Conservation (phyloP, 1,284 basidiomycete genomes). For the Malassezia pachydermatis region DNA sequence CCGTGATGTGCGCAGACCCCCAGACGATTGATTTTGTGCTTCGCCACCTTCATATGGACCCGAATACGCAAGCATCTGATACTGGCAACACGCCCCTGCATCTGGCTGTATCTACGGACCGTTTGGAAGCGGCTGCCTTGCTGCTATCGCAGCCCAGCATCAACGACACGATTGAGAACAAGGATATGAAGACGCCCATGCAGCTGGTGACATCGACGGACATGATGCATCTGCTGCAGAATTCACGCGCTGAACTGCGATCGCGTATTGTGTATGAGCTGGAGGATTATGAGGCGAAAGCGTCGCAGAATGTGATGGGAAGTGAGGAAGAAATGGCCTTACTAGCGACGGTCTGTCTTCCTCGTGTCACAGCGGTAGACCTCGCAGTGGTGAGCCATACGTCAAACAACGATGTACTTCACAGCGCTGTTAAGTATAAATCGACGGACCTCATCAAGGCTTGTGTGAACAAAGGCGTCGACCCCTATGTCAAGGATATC, state of each 20-base stretch:
- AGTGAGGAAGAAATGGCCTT: slow-evolving; percentile 62
- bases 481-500: slow-evolving; percentile 77
- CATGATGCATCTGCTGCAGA: slow-evolving; percentile 64
- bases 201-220: slow-evolving; percentile 60
- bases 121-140: slow-evolving; percentile 59
- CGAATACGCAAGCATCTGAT: slow-evolving; percentile 39
- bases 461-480: slow-evolving; percentile 71
- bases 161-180: slow-evolving; percentile 69
- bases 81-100: slow-evolving; percentile 70
- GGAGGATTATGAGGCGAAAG: slow-evolving; percentile 42
- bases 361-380: slow-evolving; percentile 31
- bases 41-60: slow-evolving; percentile 56
- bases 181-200: slow-evolving; percentile 60
- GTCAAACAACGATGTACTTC: slow-evolving; percentile 64
- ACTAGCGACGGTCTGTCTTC: slow-evolving; percentile 25
- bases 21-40: slow-evolving; percentile 57
- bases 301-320: slow-evolving; percentile 24
- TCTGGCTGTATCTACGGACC: slow-evolving; percentile 69
- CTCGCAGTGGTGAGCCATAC: slow-evolving; percentile 26
- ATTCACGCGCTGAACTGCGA: slow-evolving; percentile 71
- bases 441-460: slow-evolving; percentile 74
- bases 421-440: slow-evolving; percentile 74
- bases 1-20: slow-evolving; percentile 65
- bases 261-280: slow-evolving; percentile 66
- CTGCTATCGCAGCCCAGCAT: slow-evolving; percentile 56